Percentiles rank a stretch among this genome's conserved stretches.
Conservation (phyloP, 257 asterid genomes). For the Thymus mandschuricus region DNA sequence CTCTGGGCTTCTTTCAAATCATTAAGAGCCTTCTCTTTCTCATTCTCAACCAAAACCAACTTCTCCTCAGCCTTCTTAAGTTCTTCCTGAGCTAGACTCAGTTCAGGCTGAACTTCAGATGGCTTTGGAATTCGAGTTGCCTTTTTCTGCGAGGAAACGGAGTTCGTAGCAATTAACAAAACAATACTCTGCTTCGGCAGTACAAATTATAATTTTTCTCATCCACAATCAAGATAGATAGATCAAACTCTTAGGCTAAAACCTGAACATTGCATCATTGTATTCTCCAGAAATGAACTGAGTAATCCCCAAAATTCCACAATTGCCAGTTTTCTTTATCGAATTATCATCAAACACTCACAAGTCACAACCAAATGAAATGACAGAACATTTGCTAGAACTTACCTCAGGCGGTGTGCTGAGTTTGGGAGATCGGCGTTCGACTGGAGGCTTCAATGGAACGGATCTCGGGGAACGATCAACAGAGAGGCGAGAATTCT, state of each 20-base stretch:
- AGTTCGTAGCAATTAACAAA: constrained; percentile 12
- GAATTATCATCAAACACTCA: not conserved
- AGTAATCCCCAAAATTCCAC: constrained; percentile 29
- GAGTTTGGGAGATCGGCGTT: constrained; percentile 66
- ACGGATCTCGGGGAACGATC: constrained; percentile 70
- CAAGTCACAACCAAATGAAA: constrained; percentile 15
- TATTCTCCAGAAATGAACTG: not conserved
- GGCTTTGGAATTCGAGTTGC: constrained; percentile 59
- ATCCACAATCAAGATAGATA: not conserved
- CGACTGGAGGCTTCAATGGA: constrained; percentile 63
- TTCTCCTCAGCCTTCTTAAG: constrained; percentile 84
- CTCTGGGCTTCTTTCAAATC: constrained; percentile 76
- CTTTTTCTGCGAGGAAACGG: constrained; percentile 57
- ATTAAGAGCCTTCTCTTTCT: constrained; percentile 70
- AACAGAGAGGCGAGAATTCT: constrained; percentile 52
- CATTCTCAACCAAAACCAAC: constrained; percentile 68
- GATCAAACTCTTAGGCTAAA: not conserved
- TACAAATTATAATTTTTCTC: not conserved
- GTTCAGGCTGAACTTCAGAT: constrained; percentile 67
- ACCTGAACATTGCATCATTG: not conserved
- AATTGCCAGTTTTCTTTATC: constrained; percentile 12
- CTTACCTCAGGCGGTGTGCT: constrained; percentile 77
- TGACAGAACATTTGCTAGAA: constrained; percentile 1
- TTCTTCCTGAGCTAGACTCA: constrained; percentile 71
- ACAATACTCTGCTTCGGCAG: not conserved